Evolutionary conservation across 805 yeast species (phyloP).

Genomic region (Lipomyces orientalis): DNA sequence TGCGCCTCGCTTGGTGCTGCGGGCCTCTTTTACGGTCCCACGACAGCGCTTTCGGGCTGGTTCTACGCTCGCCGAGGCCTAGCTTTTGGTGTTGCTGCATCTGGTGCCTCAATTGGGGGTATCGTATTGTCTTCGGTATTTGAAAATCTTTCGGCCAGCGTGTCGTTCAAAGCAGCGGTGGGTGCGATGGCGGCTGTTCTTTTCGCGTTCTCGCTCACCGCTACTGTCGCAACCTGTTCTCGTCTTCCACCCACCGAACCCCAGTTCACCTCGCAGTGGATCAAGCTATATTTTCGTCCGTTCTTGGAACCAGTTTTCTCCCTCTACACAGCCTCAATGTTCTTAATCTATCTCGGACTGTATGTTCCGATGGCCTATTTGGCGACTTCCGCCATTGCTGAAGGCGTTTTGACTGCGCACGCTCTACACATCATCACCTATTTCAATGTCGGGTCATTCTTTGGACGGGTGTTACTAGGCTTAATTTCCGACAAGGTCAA

Average conservation of each 20-base stretch:
- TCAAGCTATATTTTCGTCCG: conserved; percentile 33
- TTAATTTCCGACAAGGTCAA: conserved; percentile 55
- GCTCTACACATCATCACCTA: conserved; percentile 44
- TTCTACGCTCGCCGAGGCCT: conserved; percentile 52
- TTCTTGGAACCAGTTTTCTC: conserved; percentile 42
- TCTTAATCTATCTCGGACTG: conserved; percentile 42
- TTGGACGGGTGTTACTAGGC: conserved; percentile 60
- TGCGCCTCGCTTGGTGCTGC: conserved; percentile 55
- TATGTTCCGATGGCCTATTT: conserved; percentile 45
- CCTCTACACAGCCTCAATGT: conserved; percentile 37
- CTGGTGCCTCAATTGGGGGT: conserved; percentile 61
- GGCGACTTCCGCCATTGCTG: conserved; percentile 41
- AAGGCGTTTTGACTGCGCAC: conserved; percentile 35
- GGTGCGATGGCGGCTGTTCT: conserved; percentile 56
- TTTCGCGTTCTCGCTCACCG: conserved; percentile 40
- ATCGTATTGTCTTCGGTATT: conserved; percentile 52
- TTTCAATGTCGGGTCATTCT: conserved; percentile 48
- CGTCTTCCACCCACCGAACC: conserved; percentile 38
- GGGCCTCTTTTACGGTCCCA: conserved; percentile 52
- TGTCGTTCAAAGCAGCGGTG: conserved; percentile 57
- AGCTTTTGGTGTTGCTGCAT: conserved; percentile 55
- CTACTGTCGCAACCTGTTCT: conserved; percentile 39
- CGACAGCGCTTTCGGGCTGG: conserved; percentile 55
- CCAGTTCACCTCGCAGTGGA: conserved; percentile 21
- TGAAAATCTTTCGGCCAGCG: conserved; percentile 43